Conservation (phyloP, 2,329 filamentous ascomycete genomes). For the Colletotrichum sp. region DNA sequence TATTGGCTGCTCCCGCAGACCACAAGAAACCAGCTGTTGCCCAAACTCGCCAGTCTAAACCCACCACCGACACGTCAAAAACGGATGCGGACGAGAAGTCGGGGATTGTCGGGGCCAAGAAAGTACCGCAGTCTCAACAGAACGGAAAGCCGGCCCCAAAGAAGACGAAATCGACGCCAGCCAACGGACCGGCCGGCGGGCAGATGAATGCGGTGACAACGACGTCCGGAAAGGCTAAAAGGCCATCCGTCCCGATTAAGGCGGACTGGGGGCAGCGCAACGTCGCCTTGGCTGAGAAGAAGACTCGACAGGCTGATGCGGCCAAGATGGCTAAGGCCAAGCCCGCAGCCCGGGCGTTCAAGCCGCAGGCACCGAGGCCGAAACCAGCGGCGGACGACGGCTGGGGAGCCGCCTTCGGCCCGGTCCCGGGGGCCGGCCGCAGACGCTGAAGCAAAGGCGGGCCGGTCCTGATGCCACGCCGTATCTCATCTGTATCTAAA, state of each 20-base stretch:
- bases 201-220: background rate
- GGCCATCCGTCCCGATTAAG: background rate
- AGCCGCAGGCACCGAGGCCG: background rate
- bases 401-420: background rate
- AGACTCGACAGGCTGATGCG: background rate
- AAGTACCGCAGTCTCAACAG: background rate
- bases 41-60: background rate
- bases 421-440: background rate
- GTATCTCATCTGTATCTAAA: background rate
- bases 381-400: background rate
- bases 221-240: background rate
- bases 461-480: background rate
- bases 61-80: background rate
- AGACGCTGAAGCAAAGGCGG: background rate
- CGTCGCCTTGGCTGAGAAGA: background rate
- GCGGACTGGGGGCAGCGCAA: background rate
- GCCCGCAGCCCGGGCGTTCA: background rate
- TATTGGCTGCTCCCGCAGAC: background rate
- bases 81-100: background rate
- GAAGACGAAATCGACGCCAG: background rate
- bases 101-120: background rate
- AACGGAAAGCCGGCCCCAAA: background rate
- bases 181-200: background rate
- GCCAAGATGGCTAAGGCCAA: background rate
- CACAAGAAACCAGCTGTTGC: background rate